Evolutionary conservation across 164 flowering plant genomes (phyloP).

Genomic region (Dillenia turbinata): DNA sequence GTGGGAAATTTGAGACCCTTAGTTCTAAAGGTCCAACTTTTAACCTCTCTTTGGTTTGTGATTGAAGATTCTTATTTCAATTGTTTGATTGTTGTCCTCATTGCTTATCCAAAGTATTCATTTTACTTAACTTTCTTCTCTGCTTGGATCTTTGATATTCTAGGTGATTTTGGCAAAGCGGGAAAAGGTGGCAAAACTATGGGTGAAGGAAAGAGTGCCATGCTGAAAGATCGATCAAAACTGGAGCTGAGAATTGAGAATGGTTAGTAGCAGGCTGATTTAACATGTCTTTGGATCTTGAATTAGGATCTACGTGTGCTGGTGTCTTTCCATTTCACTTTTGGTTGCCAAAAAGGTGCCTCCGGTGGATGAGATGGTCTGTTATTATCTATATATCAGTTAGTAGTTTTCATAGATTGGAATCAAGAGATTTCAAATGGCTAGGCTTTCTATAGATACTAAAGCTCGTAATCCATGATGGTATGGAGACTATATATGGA

Average conservation of each 20-base stretch:
- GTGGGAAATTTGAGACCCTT: slow-evolving; percentile 30
- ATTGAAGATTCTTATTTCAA: background rate
- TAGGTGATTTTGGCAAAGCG: slow-evolving; percentile 34
- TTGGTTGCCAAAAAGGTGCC: too few species aligned
- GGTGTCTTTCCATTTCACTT: background rate
- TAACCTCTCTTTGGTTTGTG: background rate
- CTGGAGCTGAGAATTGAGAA: slow-evolving; percentile 44
- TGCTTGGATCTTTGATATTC: slow-evolving; percentile 7
- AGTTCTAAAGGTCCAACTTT: slow-evolving; percentile 29
- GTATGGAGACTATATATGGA: too few species aligned
- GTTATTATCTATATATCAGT: background rate
- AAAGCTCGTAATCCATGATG: too few species aligned
- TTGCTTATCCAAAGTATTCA: background rate
- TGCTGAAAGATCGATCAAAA: slow-evolving; percentile 27
- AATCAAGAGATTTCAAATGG: background rate
- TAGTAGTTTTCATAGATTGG: background rate
- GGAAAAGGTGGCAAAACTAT: slow-evolving; percentile 47
- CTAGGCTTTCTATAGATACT: too few species aligned
- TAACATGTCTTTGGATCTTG: background rate
- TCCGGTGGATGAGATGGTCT: too few species aligned
- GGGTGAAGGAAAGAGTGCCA: slow-evolving; percentile 27
- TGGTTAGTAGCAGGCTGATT: slow-evolving; percentile 30
- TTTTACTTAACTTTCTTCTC: slow-evolving; percentile 3
- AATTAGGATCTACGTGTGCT: background rate
- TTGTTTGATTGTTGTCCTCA: background rate